Evolutionary conservation across 2,329 filamentous ascomycete species (phyloP), one percentile per base, ranked within the genome.

Genomic region (Ramichloridium luteum): DNA sequence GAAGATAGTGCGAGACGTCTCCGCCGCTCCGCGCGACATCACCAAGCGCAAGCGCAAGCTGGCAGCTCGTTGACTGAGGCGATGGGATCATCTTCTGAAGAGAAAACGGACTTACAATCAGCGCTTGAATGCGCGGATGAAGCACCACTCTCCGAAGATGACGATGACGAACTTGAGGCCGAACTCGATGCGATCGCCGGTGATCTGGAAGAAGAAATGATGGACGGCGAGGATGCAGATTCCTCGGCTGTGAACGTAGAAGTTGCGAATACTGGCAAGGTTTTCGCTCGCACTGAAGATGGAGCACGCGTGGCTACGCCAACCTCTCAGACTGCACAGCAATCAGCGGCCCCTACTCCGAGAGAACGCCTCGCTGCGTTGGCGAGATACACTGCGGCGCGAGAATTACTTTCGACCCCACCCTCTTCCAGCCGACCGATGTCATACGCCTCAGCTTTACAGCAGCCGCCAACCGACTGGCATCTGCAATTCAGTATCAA

Each of bases 401-500:
- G 53, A 15, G 52, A 56, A 31, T 27, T 53, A 36, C 44, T 55
- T 5, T 59, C 67, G 2, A 53, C 58, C 31, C 61, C 72, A 0
- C 63, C 76, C 2, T 47, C 58, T 43, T 50, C 64, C 18, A 55
- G 57, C 6, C 70, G 78, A 6, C 70, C 78, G 2, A 74, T 83
- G 57, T 84, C 85, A 0, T 93, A 94, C 55, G 79, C 85, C 14
- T 80, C 82, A 31, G 84, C 84, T 3, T 72, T 92, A 31, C 81
- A 86, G 45, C 67, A 81, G 10, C 65, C 74, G 0, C 83, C 86
- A 1, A 80, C 92, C 51, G 86, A 96, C 51, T 98, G 90, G 90
- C 88, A 98, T 49, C 85, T 98, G 38, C 83, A 96, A 50, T 98
- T 98, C 58, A 86, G 74, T 44, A 71, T 96, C 30, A 80, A 92